phyloP scores from a whole-genome alignment of 2,329 filamentous ascomycete genomes.

The Penicillium sp. region DNA sequence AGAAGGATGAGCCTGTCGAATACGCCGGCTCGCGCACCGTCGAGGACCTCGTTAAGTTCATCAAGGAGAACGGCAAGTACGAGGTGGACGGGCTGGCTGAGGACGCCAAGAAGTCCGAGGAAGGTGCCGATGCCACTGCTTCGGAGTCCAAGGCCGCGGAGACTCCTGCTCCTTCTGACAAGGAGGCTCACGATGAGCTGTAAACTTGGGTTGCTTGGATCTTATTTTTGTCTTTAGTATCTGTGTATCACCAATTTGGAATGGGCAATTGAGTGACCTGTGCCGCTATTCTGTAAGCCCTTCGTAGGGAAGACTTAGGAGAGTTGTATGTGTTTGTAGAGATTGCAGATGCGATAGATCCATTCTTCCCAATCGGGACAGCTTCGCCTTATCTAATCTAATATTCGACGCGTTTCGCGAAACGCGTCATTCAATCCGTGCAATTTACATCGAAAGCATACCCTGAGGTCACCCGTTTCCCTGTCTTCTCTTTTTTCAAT shows the following conservation, averaged over 20 bases:
- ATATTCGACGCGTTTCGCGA: slow-evolving; percentile 15
- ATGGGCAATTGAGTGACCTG: slow-evolving; percentile 4
- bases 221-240: not conserved
- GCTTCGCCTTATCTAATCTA: slow-evolving; percentile 7
- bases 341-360: not conserved
- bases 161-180: slow-evolving; percentile 23
- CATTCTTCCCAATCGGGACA: not conserved
- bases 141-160: slow-evolving; percentile 19
- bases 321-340: not conserved
- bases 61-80: slow-evolving; percentile 93
- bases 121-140: slow-evolving; percentile 30
- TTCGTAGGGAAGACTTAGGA: not conserved
- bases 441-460: not conserved
- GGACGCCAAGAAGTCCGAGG: slow-evolving; percentile 53
- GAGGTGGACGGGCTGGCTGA: slow-evolving; percentile 62
- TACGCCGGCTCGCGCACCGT: slow-evolving; percentile 85
- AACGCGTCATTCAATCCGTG: slow-evolving; percentile 15
- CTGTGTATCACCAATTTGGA: slow-evolving; percentile 18
- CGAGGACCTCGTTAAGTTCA: slow-evolving; percentile 85
- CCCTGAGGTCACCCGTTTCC: not conserved
- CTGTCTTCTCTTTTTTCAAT: not conserved
- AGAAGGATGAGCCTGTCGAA: slow-evolving; percentile 76
- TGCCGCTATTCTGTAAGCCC: not conserved
- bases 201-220: slow-evolving; percentile 20
- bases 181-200: slow-evolving; percentile 37